Evolutionary conservation across 108 stramenopile species (phyloP), one percentile per base, ranked within the genome.

Genomic region (Nitzschia sp.): DNA sequence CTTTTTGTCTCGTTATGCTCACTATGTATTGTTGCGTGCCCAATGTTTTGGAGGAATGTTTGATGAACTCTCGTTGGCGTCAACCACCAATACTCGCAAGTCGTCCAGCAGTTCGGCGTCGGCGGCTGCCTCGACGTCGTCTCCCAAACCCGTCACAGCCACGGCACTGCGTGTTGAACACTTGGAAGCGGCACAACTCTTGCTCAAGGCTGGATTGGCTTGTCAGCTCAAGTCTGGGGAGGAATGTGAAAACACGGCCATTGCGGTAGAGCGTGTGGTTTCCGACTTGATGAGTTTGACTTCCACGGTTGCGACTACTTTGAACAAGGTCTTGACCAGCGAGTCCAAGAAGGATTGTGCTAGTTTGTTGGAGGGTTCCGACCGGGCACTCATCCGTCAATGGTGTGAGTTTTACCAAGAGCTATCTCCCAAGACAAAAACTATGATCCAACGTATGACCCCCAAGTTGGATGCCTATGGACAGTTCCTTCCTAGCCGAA

Each of bases 321-420:
- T 95, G 59, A 90, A 86, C 57, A 67, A 83, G 17, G 89, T 84
- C 20, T 69, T 94, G 21, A 91, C 90, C 37, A 61, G 82, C 54
- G 57, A 59, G 37, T 44, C 66, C 59, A 65, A 79, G 43, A 34
- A 34, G 29, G 29, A 34, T 5, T 34, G 29, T 5, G 29, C 29
- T 5, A 34, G 29, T 34, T 17, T 48, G 14, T 48, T 17, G 14
- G 14, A 48, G n/a, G 83, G 70, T 25, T 84, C 83, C 38, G 80
- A 86, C 44, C 78, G 78, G 17, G 83, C 51, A 41, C 55, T 90
- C 37, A 58, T 92, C 22, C 84, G 80, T 67, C 76, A 81, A 66
- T 95, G 93, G 93, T 92, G 91, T 66, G 83, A 86, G 43, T 90
- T 95, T 67, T 95, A 95, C 67, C 76, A 81, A 24, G 87, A 90